A percentile compares a stretch with the other conserved stretches of the same genome.
Evolutionary conservation across 2,329 filamentous ascomycete genomes (phyloP).

Genomic region (Monilinia aucupariae): DNA sequence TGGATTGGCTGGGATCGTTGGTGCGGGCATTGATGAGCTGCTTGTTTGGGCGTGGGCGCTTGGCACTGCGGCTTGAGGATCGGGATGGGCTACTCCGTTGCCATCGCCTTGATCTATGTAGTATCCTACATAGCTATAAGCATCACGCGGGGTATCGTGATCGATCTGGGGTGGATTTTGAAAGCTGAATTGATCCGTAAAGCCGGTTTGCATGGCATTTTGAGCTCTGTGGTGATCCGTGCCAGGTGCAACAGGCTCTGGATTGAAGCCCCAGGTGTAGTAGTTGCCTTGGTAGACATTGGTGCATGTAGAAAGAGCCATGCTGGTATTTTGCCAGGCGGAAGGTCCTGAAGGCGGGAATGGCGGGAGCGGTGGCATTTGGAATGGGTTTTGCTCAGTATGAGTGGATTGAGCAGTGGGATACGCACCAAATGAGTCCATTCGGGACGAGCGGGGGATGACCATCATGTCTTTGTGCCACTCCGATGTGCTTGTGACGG

Average conservation of each 20-base stretch:
- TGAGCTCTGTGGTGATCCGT: not conserved
- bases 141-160: not conserved
- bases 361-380: not conserved
- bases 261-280: not conserved
- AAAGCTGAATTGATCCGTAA: not conserved
- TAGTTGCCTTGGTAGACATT: not conserved
- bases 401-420: not conserved
- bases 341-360: not conserved
- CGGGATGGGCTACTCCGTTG: not conserved
- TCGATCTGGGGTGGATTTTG: not conserved
- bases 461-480: conserved; percentile 4
- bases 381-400: not conserved
- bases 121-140: not conserved
- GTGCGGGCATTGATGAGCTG: not conserved
- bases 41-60: not conserved
- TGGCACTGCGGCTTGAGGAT: not conserved
- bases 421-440: not conserved
- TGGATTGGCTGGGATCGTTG: not conserved
- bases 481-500: not conserved
- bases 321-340: not conserved
- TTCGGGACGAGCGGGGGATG: not conserved
- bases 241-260: not conserved
- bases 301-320: not conserved
- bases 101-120: not conserved
- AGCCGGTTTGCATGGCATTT: not conserved